Conservation (phyloP, 2,329 filamentous ascomycete genomes). For the Aspergillus glaucus region DNA sequence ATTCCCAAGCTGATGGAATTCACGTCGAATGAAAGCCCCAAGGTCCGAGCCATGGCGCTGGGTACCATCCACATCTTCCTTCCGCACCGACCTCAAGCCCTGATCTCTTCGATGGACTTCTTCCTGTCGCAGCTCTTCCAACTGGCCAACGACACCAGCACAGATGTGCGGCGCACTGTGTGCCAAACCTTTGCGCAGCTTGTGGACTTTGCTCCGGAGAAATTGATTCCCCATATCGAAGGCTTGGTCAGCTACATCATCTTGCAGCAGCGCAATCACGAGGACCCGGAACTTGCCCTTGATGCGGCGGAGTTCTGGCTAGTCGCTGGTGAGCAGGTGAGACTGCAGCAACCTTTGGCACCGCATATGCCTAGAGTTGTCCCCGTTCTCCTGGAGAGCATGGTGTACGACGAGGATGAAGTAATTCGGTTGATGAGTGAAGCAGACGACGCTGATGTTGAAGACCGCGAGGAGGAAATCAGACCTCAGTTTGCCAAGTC, state of each 20-base stretch:
- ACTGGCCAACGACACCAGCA: conserved; percentile 67
- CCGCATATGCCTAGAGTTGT: conserved; percentile 80
- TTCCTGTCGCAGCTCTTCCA: conserved; percentile 78
- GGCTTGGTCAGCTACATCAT: conserved; percentile 92
- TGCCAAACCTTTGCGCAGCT: conserved; percentile 90
- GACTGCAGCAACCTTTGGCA: conserved; percentile 67
- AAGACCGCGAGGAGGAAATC: conserved; percentile 85
- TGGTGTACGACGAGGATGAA: conserved; percentile 95
- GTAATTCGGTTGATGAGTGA: conserved; percentile 77
- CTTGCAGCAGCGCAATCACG: conserved; percentile 70
- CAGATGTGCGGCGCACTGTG: conserved; percentile 84
- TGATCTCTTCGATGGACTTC: conserved; percentile 72
- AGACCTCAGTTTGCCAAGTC: conserved; percentile 83
- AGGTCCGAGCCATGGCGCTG: conserved; percentile 73
- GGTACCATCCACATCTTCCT: conserved; percentile 89
- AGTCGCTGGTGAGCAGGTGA: conserved; percentile 79
- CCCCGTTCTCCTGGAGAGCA: conserved; percentile 83
- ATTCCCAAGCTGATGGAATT: conserved; percentile 88
- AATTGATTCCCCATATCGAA: conserved; percentile 78
- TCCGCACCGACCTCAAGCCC: conserved; percentile 72
- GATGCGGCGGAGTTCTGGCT: conserved; percentile 98
- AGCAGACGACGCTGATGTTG: conserved; percentile 82
- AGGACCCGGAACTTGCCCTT: conserved; percentile 83
- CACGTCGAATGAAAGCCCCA: conserved; percentile 67
- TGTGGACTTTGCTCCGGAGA: conserved; percentile 83